phyloP scores from a whole-genome alignment of 305 asterid genomes.

The Ilex paraguariensis region DNA sequence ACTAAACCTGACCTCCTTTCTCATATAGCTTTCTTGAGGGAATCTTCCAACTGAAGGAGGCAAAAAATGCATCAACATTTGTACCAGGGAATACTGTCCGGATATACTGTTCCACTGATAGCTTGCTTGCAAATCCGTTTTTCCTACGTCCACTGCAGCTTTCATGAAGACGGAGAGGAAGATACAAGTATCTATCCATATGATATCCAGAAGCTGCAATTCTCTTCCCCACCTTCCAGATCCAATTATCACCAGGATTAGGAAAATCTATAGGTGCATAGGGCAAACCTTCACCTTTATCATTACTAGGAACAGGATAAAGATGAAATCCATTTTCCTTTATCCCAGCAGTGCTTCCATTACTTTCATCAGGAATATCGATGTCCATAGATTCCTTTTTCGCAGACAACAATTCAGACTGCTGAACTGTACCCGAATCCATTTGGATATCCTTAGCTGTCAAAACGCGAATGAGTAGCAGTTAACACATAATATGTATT shows the following conservation, averaged over 20 bases:
- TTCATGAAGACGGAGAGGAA: slow-evolving; percentile 35
- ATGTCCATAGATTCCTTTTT: too few species aligned
- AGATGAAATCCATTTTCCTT: slow-evolving; percentile 39
- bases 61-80: slow-evolving; percentile 30
- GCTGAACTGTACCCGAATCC: too few species aligned
- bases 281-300: slow-evolving; percentile 72
- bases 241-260: slow-evolving; percentile 80
- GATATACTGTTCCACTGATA: slow-evolving; percentile 15
- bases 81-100: slow-evolving; percentile 20
- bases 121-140: slow-evolving; percentile 20
- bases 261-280: slow-evolving; percentile 89
- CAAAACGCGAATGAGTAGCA: too few species aligned
- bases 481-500: too few species aligned
- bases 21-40: slow-evolving; percentile 15
- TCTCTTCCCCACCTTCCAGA: slow-evolving; percentile 80
- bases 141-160: not conserved
- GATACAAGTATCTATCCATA: slow-evolving; percentile 64
- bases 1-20: slow-evolving; percentile 22
- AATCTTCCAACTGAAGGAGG: slow-evolving; percentile 41
- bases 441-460: too few species aligned
- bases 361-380: slow-evolving; percentile 24
- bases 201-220: slow-evolving; percentile 39
- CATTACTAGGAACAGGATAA: slow-evolving; percentile 47
- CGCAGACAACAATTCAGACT: too few species aligned
- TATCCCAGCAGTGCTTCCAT: slow-evolving; percentile 21